A percentile compares a stretch with the other conserved stretches of the same genome.
These are phyloP conservation scores for Russula abietina DNA, from an alignment of 768 basidiomycete genomes.

Conservation along the genomic window DNA sequence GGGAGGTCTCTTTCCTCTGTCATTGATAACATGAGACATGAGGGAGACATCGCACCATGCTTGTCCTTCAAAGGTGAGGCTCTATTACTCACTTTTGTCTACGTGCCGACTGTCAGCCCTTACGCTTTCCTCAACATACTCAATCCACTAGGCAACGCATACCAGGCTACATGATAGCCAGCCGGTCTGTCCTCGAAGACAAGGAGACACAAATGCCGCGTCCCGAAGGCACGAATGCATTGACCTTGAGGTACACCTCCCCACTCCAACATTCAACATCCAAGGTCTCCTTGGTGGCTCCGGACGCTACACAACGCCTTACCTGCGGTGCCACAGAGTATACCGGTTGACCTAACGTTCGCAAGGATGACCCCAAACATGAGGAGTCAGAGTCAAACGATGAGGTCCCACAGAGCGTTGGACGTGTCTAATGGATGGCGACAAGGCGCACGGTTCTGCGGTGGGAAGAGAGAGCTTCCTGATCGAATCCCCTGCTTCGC, in stretches of 20 bases:
- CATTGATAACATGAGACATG: too few species aligned
- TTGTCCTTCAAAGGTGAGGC: too few species aligned
- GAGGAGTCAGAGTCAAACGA: slow-evolving; percentile 66
- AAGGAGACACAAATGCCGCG: slow-evolving; percentile 46
- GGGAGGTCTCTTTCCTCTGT: too few species aligned
- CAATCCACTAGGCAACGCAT: slow-evolving; percentile 68
- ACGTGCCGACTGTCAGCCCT: slow-evolving; percentile 46
- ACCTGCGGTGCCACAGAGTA: slow-evolving; percentile 57
- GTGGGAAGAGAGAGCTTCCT: slow-evolving; percentile 84
- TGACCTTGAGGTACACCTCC: slow-evolving; percentile 54
- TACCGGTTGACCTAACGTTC: slow-evolving; percentile 66
- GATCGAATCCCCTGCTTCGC: slow-evolving; percentile 55
- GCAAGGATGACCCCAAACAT: slow-evolving; percentile 54
- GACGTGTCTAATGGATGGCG: too few species aligned
- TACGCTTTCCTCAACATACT: slow-evolving; percentile 77
- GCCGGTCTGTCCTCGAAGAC: slow-evolving; percentile 68
- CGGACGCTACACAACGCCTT: slow-evolving; percentile 45
- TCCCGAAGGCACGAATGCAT: slow-evolving; percentile 36
- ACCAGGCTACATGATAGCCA: slow-evolving; percentile 75
- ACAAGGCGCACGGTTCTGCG: too few species aligned
- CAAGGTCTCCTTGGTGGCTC: slow-evolving; percentile 34
- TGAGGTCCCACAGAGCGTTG: slow-evolving; percentile 79
- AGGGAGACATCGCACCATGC: too few species aligned
- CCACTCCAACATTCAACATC: slow-evolving; percentile 33
- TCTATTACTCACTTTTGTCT: slow-evolving; percentile 32